Evolutionary conservation across 2,329 filamentous ascomycete species (phyloP).

Genomic region (Chaetomium sp.): DNA sequence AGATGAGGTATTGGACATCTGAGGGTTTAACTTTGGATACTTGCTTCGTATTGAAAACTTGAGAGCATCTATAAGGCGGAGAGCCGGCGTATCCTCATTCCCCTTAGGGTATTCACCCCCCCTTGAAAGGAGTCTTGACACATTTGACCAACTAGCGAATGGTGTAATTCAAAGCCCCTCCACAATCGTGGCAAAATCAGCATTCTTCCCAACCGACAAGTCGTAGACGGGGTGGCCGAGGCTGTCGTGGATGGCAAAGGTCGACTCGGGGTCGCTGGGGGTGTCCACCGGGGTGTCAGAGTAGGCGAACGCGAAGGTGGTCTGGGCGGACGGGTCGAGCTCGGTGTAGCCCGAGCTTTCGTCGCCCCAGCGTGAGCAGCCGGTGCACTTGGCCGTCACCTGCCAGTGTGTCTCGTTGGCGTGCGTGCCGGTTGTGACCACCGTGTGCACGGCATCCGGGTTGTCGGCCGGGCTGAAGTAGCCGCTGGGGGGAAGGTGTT

Average conservation of each 20-base stretch:
- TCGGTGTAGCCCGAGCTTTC: constrained; percentile 33
- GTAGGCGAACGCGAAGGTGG: constrained; percentile 36
- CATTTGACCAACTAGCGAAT: not conserved
- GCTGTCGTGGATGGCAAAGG: constrained; percentile 39
- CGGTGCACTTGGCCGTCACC: constrained; percentile 34
- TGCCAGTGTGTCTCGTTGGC: constrained; percentile 37
- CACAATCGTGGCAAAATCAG: constrained; percentile 19
- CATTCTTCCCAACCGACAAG: constrained; percentile 19
- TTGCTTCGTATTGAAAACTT: too few species aligned
- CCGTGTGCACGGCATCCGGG: constrained; percentile 26
- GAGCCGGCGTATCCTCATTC: too few species aligned
- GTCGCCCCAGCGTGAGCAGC: constrained; percentile 38
- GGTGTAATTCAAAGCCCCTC: not conserved
- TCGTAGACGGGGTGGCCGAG: constrained; percentile 31
- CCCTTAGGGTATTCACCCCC: too few species aligned
- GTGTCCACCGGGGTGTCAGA: constrained; percentile 33
- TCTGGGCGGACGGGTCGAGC: constrained; percentile 33
- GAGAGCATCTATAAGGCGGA: too few species aligned
- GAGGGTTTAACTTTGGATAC: too few species aligned
- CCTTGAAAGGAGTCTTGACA: too few species aligned
- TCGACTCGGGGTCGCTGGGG: constrained; percentile 30
- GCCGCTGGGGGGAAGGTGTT: constrained; percentile 23
- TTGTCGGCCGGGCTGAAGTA: constrained; percentile 31
- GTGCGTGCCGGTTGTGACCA: constrained; percentile 33
- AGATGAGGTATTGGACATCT: too few species aligned